Percentiles rank a stretch among this genome's conserved stretches.
phyloP scores from a whole-genome alignment of 768 basidiomycete genomes.

The Boletellus emodensis region DNA sequence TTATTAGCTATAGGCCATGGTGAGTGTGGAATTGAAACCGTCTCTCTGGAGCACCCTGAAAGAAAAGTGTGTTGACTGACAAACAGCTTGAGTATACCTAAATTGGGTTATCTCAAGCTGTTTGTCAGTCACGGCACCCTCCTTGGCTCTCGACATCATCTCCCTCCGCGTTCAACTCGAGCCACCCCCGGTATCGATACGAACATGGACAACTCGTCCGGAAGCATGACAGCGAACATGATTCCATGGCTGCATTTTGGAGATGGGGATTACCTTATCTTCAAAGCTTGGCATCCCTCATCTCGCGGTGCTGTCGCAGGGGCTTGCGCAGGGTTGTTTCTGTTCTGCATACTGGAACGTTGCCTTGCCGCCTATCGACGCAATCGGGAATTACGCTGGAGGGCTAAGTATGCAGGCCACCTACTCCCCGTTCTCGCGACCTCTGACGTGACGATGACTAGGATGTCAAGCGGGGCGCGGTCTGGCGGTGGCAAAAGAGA shows the following conservation, averaged over 20 bases:
- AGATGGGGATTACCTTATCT: conserved; percentile 60
- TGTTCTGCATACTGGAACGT: conserved; percentile 68
- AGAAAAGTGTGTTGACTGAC: no score
- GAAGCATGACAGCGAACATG: conserved; percentile 41
- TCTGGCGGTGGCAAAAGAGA: conserved; percentile 3
- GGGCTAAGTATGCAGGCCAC: conserved; percentile 41
- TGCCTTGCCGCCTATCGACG: conserved; percentile 57
- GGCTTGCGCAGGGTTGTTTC: conserved; percentile 65
- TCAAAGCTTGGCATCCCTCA: conserved; percentile 63
- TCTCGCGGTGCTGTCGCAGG: conserved; percentile 70
- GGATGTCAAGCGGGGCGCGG: conserved; percentile 3
- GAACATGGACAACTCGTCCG: conserved; percentile 6
- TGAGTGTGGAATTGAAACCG: no score
- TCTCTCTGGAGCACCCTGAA: no score
- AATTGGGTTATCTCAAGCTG: background rate
- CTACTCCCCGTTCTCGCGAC: background rate
- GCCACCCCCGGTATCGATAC: background rate
- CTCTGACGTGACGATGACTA: conserved; percentile 5
- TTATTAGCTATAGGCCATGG: no score
- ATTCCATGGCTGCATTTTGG: conserved; percentile 68
- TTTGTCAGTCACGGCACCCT: background rate
- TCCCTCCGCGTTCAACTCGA: background rate
- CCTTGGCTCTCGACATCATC: no score
- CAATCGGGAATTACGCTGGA: conserved; percentile 56
- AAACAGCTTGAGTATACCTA: background rate